Evolutionary conservation across 495 filamentous ascomycete genomes (phyloP).

Genomic region (Peziza echinospora): DNA sequence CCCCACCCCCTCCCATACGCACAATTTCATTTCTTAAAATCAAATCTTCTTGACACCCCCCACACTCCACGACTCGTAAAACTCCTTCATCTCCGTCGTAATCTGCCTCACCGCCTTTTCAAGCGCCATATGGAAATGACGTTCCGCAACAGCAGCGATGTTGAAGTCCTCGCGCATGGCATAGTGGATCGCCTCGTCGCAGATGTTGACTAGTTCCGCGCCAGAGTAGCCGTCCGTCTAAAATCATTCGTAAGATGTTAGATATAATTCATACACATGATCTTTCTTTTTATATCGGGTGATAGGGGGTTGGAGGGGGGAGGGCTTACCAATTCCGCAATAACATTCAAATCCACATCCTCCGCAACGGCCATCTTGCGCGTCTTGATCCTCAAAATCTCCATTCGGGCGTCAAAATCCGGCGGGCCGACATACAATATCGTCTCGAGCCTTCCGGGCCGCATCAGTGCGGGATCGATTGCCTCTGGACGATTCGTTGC

Average conservation of each 20-base stretch:
- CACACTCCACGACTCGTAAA: slow-evolving; percentile 46
- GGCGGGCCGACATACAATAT: slow-evolving; percentile 82
- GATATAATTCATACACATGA: too few relatives aligned
- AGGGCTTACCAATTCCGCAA: too few relatives aligned
- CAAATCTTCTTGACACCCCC: slow-evolving; percentile 20
- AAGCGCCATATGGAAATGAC: slow-evolving; percentile 44
- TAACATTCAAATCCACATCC: slow-evolving; percentile 44
- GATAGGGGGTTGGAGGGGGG: too few relatives aligned
- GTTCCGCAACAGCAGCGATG: slow-evolving; percentile 32
- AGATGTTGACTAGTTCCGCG: slow-evolving; percentile 70
- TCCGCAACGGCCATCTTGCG: slow-evolving; percentile 35
- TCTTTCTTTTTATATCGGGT: too few relatives aligned
- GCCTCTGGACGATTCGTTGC: slow-evolving; percentile 83
- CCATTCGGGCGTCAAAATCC: slow-evolving; percentile 46
- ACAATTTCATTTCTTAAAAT: too few relatives aligned
- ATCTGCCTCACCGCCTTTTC: slow-evolving; percentile 43
- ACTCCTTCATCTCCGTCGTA: slow-evolving; percentile 37
- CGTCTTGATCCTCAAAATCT: slow-evolving; percentile 51
- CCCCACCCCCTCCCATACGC: too few relatives aligned
- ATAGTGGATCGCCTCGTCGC: slow-evolving; percentile 40
- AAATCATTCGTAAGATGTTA: too few relatives aligned
- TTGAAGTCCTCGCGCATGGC: slow-evolving; percentile 33
- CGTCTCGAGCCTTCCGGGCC: slow-evolving; percentile 71
- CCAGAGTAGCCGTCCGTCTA: slow-evolving; percentile 65
- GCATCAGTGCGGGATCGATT: slow-evolving; percentile 68